Conservation (phyloP, 805 yeast genomes). For the Metschnikowia reukaufii region DNA sequence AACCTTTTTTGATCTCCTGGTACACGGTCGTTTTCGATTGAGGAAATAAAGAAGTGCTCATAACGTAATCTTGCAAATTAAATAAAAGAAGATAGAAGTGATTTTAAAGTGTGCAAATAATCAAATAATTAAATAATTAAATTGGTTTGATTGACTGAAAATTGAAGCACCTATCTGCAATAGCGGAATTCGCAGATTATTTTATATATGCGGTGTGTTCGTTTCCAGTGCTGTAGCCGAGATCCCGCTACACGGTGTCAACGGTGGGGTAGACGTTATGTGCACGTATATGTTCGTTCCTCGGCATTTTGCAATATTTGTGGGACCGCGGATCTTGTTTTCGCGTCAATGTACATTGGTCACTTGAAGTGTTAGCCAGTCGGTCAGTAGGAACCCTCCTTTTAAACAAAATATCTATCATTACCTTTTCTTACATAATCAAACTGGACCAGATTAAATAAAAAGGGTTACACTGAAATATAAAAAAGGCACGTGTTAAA, state of each 20-base stretch:
- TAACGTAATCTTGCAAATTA: not conserved
- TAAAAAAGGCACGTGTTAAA: too few species aligned
- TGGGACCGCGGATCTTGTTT: conserved; percentile 1
- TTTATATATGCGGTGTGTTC: not conserved
- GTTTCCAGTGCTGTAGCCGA: not conserved
- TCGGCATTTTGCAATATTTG: conserved; percentile 8
- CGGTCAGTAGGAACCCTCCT: too few species aligned
- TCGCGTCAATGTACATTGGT: not conserved
- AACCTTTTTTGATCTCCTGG: conserved; percentile 5
- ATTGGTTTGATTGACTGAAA: too few species aligned
- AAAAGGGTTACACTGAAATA: too few species aligned
- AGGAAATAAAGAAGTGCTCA: conserved; percentile 9
- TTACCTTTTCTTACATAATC: too few species aligned
- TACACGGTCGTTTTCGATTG: conserved; percentile 7
- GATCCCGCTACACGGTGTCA: not conserved
- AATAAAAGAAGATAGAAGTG: not conserved
- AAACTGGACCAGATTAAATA: too few species aligned
- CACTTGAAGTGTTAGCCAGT: too few species aligned
- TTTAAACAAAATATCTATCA: too few species aligned
- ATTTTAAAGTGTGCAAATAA: not conserved
- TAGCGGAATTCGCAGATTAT: not conserved
- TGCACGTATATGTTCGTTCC: not conserved
- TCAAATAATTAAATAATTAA: not conserved
- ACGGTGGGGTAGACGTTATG: conserved; percentile 4
- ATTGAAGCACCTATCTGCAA: too few species aligned